Evolutionary conservation across 177 flowering plant species (phyloP), one percentile per base, ranked within the genome.

Genomic region (Vitis hybrid): DNA sequence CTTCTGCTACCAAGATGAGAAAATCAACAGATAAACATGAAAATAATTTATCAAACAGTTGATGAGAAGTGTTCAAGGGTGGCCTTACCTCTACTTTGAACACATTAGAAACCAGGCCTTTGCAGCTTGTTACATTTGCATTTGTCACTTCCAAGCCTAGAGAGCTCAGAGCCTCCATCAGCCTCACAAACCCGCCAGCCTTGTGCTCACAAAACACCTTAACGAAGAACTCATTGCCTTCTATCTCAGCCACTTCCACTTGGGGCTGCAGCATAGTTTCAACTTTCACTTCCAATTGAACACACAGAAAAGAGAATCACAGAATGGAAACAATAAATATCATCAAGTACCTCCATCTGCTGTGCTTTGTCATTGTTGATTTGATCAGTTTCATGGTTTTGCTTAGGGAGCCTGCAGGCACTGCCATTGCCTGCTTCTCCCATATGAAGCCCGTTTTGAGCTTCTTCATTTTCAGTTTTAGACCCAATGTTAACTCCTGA

Each of bases 61-160:
- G 41, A 35, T 35, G 0, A 35, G 41, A 35, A 35, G 7, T 35
- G 4, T 35, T 35, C 41, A 35, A 4, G 41, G 7, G 41, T 4
- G 41, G 6, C 41, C 41, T 35, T 71, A 90, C 98, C 96, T 88
- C 84, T 9, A 90, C 96, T 82, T 76, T 84, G 83, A 94, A 86
- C 20, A 92, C 87, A 77, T 83, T 85, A 9, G 93, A 81, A 20
- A 89, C 93, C 11, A 92, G 85, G 71, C 83, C 71, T 66, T 80
- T 79, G 77, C 74, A 83, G 66, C 91, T 90, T 55, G 87, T 92
- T 1, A 87, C 83, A 62, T 90, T 94, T 8, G 86, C 94, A 74
- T 87, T 85, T 27, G 83, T 87, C 1, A 92, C 94, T 82, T 91
- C 98, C n/a, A 94, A 74, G 21, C 97, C 97, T 3, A 92, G 74